Conservation (phyloP, 2,329 filamentous ascomycete species). For the Cladosporium colombiae region DNA sequence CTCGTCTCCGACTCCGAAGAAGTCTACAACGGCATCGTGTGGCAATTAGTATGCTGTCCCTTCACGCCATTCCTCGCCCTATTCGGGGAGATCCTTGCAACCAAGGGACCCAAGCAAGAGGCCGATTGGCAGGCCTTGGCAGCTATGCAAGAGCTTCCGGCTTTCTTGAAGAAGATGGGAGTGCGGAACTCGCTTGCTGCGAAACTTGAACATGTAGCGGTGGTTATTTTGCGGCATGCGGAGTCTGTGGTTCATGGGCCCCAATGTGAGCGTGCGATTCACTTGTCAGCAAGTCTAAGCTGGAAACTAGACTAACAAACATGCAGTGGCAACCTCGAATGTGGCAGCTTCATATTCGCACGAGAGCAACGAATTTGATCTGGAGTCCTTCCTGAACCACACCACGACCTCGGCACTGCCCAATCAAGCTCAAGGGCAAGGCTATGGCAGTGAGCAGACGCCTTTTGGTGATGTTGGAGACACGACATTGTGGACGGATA, state of each 20-base stretch:
- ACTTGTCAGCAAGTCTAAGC: too few species aligned
- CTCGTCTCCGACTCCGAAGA: constrained; percentile 27
- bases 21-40: constrained; percentile 29
- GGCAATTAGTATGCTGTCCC: constrained; percentile 29
- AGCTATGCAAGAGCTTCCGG: constrained; percentile 27
- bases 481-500: constrained; percentile 1
- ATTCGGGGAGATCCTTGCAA: constrained; percentile 27
- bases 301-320: background rate
- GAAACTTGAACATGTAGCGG: constrained; percentile 25
- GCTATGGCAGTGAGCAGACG: background rate
- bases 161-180: constrained; percentile 25
- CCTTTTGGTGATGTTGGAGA: background rate
- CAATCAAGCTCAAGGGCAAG: background rate
- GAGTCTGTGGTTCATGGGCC: constrained; percentile 17
- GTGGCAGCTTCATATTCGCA: background rate
- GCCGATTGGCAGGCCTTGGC: constrained; percentile 16
- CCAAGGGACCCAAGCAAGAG: background rate
- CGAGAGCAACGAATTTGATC: background rate
- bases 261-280: background rate
- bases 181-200: constrained; percentile 23
- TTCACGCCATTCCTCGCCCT: constrained; percentile 29
- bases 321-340: background rate
- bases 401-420: background rate
- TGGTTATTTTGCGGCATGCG: constrained; percentile 24
- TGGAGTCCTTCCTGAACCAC: constrained; percentile 18